Evolutionary conservation across 768 basidiomycete genomes (phyloP).

Genomic region (Boletus insuetus): DNA sequence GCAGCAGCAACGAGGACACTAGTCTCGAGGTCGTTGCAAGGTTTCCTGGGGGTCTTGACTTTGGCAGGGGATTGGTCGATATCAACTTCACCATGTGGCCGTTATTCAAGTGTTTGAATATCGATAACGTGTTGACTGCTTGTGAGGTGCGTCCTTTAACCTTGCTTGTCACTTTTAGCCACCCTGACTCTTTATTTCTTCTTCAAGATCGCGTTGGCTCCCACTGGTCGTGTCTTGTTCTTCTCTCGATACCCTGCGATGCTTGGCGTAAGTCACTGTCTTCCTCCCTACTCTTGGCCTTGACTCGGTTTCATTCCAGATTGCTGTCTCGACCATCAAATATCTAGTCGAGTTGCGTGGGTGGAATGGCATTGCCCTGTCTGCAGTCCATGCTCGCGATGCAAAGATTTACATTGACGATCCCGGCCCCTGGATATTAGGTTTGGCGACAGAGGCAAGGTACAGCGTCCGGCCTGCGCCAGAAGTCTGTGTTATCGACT

Average conservation of each 20-base stretch:
- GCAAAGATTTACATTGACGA: conserved; percentile 94
- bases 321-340: conserved; percentile 86
- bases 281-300: background rate
- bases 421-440: conserved; percentile 96
- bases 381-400: conserved; percentile 83
- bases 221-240: conserved; percentile 84
- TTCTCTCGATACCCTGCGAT: conserved; percentile 88
- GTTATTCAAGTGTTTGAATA: conserved; percentile 86
- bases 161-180: background rate
- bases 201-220: conserved; percentile 74
- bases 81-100: conserved; percentile 99
- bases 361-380: conserved; percentile 86
- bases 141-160: conserved; percentile 62
- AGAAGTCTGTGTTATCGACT: conserved; percentile 85
- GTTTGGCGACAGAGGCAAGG: conserved; percentile 80
- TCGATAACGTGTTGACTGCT: conserved; percentile 90
- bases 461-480: conserved; percentile 71
- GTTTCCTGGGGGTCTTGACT: conserved; percentile 92
- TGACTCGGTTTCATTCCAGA: conserved; percentile 38
- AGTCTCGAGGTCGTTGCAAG: conserved; percentile 81
- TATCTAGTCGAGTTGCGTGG: conserved; percentile 91
- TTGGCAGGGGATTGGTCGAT: conserved; percentile 86
- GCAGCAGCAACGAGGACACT: conserved; percentile 35
- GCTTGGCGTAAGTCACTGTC: conserved; percentile 61
- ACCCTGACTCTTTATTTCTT: background rate